Conservation (phyloP, 176 grass and related monocot species). For the Avena insularis region DNA sequence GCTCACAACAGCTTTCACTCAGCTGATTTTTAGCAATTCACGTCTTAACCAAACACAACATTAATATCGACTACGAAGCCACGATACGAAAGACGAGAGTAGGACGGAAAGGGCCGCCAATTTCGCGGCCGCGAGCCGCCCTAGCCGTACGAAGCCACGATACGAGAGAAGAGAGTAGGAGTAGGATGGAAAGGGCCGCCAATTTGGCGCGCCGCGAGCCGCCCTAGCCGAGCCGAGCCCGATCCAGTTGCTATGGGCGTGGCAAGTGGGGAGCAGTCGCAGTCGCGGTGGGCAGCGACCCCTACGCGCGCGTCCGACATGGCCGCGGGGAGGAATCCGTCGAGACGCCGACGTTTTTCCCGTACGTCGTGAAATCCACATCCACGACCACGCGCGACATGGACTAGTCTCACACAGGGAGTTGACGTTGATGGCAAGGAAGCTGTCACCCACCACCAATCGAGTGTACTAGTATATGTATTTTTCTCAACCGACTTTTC, state of each 20-base stretch:
- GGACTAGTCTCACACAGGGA: background rate
- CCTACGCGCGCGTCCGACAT: constrained; percentile 24
- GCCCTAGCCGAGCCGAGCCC: background rate
- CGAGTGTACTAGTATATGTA: background rate
- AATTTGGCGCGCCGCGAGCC: no score
- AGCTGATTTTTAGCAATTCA: no score
- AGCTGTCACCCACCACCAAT: background rate
- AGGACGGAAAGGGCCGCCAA: no score
- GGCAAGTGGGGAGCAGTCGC: background rate
- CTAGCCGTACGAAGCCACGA: no score
- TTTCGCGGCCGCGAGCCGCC: no score
- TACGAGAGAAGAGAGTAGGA: no score
- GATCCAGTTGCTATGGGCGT: background rate
- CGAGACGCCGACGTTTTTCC: background rate
- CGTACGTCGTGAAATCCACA: background rate
- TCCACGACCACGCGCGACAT: background rate
- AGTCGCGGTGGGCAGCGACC: background rate
- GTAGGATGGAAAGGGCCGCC: no score
- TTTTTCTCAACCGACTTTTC: background rate
- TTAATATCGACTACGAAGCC: no score
- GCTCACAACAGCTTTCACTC: no score
- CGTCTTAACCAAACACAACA: no score
- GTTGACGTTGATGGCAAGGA: constrained; percentile 23
- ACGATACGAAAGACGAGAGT: no score
- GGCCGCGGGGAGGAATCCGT: background rate